Evolutionary conservation across 441 rosid genomes (phyloP), one percentile per base, ranked within the genome.

Genomic region (Codiaeum variegatum): DNA sequence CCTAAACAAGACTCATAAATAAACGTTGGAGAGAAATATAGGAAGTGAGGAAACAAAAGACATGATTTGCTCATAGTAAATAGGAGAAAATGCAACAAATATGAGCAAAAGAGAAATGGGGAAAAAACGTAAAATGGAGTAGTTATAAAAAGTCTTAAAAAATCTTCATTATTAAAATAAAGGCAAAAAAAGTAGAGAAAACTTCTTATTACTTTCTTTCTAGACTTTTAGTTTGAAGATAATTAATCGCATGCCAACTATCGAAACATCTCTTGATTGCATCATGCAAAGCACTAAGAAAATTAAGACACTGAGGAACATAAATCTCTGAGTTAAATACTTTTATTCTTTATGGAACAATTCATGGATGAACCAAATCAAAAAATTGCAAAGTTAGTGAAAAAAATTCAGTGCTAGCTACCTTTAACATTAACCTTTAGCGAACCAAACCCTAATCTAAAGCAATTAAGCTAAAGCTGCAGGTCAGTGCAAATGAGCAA

Each of bases 161-260:
- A 64, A 24, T n/a, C n/a, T n/a, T n/a, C n/a, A n/a, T n/a, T n/a
- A n/a, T n/a, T n/a, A n/a, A n/a, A n/a, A n/a, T n/a, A n/a, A n/a
- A n/a, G n/a, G n/a, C n/a, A n/a, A n/a, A n/a, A n/a, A n/a, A n/a
- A n/a, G n/a, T n/a, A n/a, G 15, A 26, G 5, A 9, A 34, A 36
- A 60, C 6, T 6, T 19, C 56, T 47, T 18, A 15, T 71, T 60
- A 36, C 18, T 24, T 51, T 51, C 28, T 51, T 55, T n/a, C 2
- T 1, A 10, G 4, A 63, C 52, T 8, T 63, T 40, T 34, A 15
- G 26, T 11, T 29, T 72, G 23, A 46, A 56, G 64, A 47, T 2
- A 16, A 47, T 71, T 21, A 69, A 56, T 69, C 40, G 52, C 47
- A 69, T 29, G 51, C 24, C 18, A 15, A 32, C 64, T 36, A 69